phyloP scores from a whole-genome alignment of 1,284 basidiomycete genomes.

The Rhizoctonia solani region DNA sequence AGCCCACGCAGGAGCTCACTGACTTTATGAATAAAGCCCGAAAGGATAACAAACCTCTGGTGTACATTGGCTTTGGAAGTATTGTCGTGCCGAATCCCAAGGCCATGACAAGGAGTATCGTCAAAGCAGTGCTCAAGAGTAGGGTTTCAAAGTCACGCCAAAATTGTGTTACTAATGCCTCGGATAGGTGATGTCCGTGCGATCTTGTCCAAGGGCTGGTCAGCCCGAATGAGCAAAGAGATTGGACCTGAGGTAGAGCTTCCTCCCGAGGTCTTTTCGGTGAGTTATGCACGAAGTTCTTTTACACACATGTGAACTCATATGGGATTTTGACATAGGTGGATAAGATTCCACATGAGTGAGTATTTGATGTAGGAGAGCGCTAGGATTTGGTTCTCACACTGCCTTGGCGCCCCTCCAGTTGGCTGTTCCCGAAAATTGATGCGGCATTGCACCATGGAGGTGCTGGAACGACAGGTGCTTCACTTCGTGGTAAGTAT shows the following conservation, averaged over 20 bases:
- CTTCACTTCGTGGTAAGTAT: constrained; percentile 54
- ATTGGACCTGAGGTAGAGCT: constrained; percentile 50
- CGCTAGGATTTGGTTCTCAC: constrained; percentile 37
- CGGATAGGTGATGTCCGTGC: constrained; percentile 63
- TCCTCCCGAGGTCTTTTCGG: constrained; percentile 52
- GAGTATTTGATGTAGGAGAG: constrained; percentile 36
- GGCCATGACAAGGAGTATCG: constrained; percentile 64
- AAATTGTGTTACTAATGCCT: constrained; percentile 9
- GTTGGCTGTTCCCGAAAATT: constrained; percentile 76
- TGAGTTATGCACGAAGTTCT: constrained; percentile 39
- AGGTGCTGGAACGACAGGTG: constrained; percentile 74
- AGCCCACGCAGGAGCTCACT: constrained; percentile 56
- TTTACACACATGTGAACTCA: constrained; percentile 41
- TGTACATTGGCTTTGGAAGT: constrained; percentile 76
- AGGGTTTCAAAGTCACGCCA: constrained; percentile 36
- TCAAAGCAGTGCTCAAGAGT: constrained; percentile 69
- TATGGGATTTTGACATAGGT: constrained; percentile 47
- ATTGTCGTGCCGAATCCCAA: constrained; percentile 74
- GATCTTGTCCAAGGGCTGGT: constrained; percentile 80
- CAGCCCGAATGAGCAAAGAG: constrained; percentile 56
- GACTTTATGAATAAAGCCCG: constrained; percentile 62
- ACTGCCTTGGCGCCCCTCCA: constrained; percentile 36
- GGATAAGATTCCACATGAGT: constrained; percentile 75
- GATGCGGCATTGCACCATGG: constrained; percentile 72
- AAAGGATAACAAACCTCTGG: constrained; percentile 63